These are phyloP conservation scores for Camelina laxa DNA, from an alignment of 345 rosid species.

Conservation along the genomic window DNA sequence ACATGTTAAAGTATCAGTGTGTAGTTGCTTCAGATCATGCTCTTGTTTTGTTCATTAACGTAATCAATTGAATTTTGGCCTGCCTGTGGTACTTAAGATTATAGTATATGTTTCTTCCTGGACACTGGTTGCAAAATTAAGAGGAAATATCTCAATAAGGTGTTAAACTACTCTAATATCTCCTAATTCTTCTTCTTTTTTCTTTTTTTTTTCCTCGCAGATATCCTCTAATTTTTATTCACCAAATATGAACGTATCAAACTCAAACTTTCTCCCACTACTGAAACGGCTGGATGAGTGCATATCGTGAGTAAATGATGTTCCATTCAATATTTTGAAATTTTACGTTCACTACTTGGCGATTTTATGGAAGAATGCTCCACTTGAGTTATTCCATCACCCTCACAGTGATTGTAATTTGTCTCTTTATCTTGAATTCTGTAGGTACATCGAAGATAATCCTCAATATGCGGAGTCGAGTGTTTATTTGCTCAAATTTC, in stretches of 20 bases:
- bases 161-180: constrained; percentile 22
- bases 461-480: constrained; percentile 96
- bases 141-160: constrained; percentile 24
- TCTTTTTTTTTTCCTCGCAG: constrained; percentile 45
- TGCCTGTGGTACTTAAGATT: constrained; percentile 7
- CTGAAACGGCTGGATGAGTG: constrained; percentile 94
- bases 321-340: constrained; percentile 14
- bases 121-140: neutral
- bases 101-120: constrained; percentile 11
- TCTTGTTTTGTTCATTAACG: constrained; percentile 7
- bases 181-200: neutral
- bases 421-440: constrained; percentile 21
- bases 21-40: constrained; percentile 9
- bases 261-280: constrained; percentile 77
- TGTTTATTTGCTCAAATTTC: constrained; percentile 93
- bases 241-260: constrained; percentile 80
- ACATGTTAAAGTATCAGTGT: constrained; percentile 4
- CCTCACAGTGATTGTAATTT: constrained; percentile 24
- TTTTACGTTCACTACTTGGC: constrained; percentile 16
- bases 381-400: neutral
- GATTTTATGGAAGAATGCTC: constrained; percentile 15
- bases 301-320: constrained; percentile 72
- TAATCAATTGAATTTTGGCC: constrained; percentile 7
- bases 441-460: constrained; percentile 84
- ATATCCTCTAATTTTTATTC: constrained; percentile 87